Conservation (phyloP, 1,284 basidiomycete species). For the Bondarzewia mesenterica region DNA sequence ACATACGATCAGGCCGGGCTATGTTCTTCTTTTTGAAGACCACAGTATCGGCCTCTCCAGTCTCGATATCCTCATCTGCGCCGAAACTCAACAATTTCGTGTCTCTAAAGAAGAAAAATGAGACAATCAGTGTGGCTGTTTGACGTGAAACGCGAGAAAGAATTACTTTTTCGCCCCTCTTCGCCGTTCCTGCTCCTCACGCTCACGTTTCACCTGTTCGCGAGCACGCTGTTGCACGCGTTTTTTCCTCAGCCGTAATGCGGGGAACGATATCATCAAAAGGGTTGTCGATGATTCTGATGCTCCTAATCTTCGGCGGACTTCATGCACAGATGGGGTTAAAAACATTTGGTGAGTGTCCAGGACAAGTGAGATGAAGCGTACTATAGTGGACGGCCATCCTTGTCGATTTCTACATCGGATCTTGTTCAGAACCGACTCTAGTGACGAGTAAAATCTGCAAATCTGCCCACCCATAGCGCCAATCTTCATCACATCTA, state of each 20-base stretch:
- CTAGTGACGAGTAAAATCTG: not conserved
- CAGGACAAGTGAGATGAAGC: slow-evolving; percentile 20
- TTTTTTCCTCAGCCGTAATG: slow-evolving; percentile 91
- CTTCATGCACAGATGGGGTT: slow-evolving; percentile 28
- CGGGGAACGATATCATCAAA: slow-evolving; percentile 93
- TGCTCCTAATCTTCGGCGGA: slow-evolving; percentile 81
- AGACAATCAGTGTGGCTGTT: not conserved
- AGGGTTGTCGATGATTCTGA: slow-evolving; percentile 86
- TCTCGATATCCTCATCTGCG: slow-evolving; percentile 63
- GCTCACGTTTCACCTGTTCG: slow-evolving; percentile 66
- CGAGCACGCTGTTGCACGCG: slow-evolving; percentile 74
- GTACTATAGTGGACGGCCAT: slow-evolving; percentile 82
- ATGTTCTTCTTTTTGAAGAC: slow-evolving; percentile 73
- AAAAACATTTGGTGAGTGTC: not conserved
- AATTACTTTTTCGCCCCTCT: slow-evolving; percentile 85
- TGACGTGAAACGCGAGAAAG: not conserved
- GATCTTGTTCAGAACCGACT: not conserved
- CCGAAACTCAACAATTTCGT: slow-evolving; percentile 85
- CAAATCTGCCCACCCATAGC: slow-evolving; percentile 61
- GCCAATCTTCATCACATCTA: slow-evolving; percentile 86
- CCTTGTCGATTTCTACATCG: slow-evolving; percentile 66
- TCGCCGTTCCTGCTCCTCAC: slow-evolving; percentile 66
- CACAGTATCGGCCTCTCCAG: slow-evolving; percentile 36
- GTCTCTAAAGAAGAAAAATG: slow-evolving; percentile 46
- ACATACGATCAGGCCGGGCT: slow-evolving; percentile 73